phyloP scores from a whole-genome alignment of 2,329 filamentous ascomycete genomes.

The Dactylellina haptotyla region DNA sequence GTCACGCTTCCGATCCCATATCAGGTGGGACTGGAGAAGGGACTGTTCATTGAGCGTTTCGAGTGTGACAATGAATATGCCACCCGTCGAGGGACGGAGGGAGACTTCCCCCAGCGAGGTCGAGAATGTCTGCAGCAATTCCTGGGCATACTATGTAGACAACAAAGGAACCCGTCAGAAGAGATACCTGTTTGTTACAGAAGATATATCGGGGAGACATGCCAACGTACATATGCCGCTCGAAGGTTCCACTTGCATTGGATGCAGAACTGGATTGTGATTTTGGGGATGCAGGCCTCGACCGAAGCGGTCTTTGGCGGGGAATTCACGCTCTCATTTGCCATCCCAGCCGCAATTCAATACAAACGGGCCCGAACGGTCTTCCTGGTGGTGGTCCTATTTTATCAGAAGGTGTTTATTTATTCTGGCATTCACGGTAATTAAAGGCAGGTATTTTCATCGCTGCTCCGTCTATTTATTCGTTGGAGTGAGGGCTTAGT shows the following conservation, averaged over 20 bases:
- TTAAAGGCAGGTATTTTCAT: too few relatives aligned
- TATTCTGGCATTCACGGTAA: too few relatives aligned
- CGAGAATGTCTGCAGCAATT: conserved; percentile 91
- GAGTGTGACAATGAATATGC: conserved; percentile 75
- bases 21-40: conserved; percentile 61
- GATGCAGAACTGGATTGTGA: conserved; percentile 85
- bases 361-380: too few relatives aligned
- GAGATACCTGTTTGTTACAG: background rate
- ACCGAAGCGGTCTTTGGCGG: conserved; percentile 30
- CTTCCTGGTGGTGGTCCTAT: too few relatives aligned
- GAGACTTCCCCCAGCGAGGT: conserved; percentile 86
- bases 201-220: background rate
- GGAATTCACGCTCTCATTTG: conserved; percentile 9
- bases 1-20: conserved; percentile 90
- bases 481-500: too few relatives aligned
- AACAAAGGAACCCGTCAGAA: conserved; percentile 4
- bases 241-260: conserved; percentile 93
- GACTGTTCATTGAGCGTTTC: conserved; percentile 34
- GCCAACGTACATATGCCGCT: conserved; percentile 77
- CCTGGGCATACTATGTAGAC: conserved; percentile 79
- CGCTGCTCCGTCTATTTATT: too few relatives aligned
- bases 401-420: too few relatives aligned
- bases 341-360: too few relatives aligned
- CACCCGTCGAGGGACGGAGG: conserved; percentile 84
- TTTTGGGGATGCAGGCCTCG: conserved; percentile 37